Evolutionary conservation across 257 asterid genomes (phyloP), one percentile per base, ranked within the genome.

Genomic region (Solanum chaucha): DNA sequence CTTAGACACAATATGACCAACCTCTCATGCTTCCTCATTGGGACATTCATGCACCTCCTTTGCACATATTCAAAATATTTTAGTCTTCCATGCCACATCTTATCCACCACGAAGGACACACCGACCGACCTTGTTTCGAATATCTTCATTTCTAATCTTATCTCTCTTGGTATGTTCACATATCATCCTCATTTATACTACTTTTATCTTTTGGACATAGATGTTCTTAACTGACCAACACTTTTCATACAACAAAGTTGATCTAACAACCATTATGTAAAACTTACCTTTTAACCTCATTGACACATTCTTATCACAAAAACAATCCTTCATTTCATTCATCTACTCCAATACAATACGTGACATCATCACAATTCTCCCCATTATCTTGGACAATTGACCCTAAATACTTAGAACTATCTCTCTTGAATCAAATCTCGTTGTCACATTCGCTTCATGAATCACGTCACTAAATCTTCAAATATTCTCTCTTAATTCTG

Each of bases 51-150:
- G 28, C 68, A 59, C 5, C 68, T 22, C 68, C 1, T 59, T 1
- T n/a, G 6, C 68, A 22, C 68, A 61, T 1, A 1, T 19, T 7
- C 1, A 3, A 58, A 58, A 55, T 3, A 19, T 3, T 3, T 58
- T 6, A 55, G 24, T 17, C 64, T 55, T 55, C 10, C 64, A 5
- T 19, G 8, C 2, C 64, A 55, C 10, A 55, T 19, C 2, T 58
- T 58, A 58, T 19, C 26, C 12, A 19, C 12, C 65, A 1, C 2
- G 4, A 8, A 58, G 11, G 24, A 7, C 26, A 58, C 65, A 7
- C 4, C 2, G 5, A 7, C 4, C 2, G 5, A 20, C 2, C 24
- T 58, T 58, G 24, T 58, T 1, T 1, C 26, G 0, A 51, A 19
- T 19, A 58, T 58, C 2, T 3, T 1, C 24, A 19, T 20, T 7